Conservation (phyloP, 768 basidiomycete species). For the Termitomyces sp. region DNA sequence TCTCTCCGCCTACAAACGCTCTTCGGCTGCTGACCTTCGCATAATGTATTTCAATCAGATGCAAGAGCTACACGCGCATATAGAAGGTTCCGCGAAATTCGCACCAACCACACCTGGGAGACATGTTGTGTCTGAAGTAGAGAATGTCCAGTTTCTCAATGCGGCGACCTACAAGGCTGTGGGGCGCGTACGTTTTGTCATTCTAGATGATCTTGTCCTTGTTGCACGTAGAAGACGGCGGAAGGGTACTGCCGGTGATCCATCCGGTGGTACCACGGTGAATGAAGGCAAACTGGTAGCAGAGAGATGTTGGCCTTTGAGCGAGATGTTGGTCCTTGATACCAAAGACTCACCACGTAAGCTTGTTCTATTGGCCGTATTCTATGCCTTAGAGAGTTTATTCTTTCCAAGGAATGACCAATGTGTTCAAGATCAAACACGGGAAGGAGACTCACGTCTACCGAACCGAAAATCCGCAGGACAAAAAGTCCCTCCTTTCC, state of each 20-base stretch:
- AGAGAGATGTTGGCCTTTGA: slow-evolving; percentile 89
- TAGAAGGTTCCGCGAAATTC: slow-evolving; percentile 95
- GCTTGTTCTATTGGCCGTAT: slow-evolving; percentile 19
- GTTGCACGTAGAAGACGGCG: slow-evolving; percentile 77
- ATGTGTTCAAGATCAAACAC: slow-evolving; percentile 93
- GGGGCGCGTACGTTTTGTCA: slow-evolving; percentile 82
- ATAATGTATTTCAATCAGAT: slow-evolving; percentile 94
- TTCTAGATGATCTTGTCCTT: slow-evolving; percentile 88
- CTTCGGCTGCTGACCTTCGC: slow-evolving; percentile 93
- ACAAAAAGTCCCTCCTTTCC: slow-evolving; percentile 82
- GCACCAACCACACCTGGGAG: slow-evolving; percentile 88
- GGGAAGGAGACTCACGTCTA: slow-evolving; percentile 95
- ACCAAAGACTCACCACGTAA: slow-evolving; percentile 91
- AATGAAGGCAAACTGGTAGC: slow-evolving; percentile 82
- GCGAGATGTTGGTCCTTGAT: slow-evolving; percentile 92
- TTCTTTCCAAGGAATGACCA: slow-evolving; percentile 63
- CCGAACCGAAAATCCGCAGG: slow-evolving; percentile 73
- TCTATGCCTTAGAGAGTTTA: neutral
- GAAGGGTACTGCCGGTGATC: slow-evolving; percentile 44
- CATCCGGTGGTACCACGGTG: slow-evolving; percentile 34
- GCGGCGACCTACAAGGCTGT: slow-evolving; percentile 93
- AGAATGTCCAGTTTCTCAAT: slow-evolving; percentile 80
- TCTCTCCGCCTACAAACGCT: slow-evolving; percentile 56
- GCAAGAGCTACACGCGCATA: slow-evolving; percentile 82
- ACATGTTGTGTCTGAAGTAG: slow-evolving; percentile 85